Conservation (phyloP, 2,329 filamentous ascomycete species). For the Fusarium chlamydosporum region DNA sequence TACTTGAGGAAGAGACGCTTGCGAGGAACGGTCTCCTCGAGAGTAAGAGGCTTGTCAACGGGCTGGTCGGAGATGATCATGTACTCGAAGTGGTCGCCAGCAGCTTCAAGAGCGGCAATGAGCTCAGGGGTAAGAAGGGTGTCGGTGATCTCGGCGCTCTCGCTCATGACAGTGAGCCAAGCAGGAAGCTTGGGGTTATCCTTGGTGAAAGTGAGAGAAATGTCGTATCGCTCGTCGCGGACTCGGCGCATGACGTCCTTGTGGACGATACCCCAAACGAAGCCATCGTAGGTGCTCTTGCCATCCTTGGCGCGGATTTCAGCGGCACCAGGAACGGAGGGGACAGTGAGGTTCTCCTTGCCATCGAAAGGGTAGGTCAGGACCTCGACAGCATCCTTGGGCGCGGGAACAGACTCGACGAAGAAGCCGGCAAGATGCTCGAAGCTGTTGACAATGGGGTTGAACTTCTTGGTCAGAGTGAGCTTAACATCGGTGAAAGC, state of each 20-base stretch:
- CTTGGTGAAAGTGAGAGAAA: conserved; percentile 93
- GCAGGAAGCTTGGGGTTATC: conserved; percentile 89
- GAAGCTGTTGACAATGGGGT: conserved; percentile 73
- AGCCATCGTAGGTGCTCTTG: conserved; percentile 85
- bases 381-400: conserved; percentile 81
- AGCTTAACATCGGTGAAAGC: conserved; percentile 91
- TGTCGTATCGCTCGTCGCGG: conserved; percentile 92
- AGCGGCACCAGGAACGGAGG: conserved; percentile 70
- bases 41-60: conserved; percentile 83
- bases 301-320: conserved; percentile 67
- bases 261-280: conserved; percentile 95
- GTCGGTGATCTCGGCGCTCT: conserved; percentile 95
- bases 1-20: conserved; percentile 89
- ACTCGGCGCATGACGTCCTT: conserved; percentile 93
- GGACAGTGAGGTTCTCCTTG: conserved; percentile 84
- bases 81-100: conserved; percentile 85
- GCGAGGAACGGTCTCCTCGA: conserved; percentile 85
- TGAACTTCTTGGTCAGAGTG: conserved; percentile 86
- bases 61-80: conserved; percentile 93
- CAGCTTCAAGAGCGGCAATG: conserved; percentile 80
- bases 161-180: conserved; percentile 96
- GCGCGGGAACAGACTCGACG: conserved; percentile 79
- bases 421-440: conserved; percentile 82
- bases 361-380: conserved; percentile 92
- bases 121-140: conserved; percentile 89